phyloP scores from a whole-genome alignment of 192 early-diverging fungal species.

The Lobosporangium transversale region DNA sequence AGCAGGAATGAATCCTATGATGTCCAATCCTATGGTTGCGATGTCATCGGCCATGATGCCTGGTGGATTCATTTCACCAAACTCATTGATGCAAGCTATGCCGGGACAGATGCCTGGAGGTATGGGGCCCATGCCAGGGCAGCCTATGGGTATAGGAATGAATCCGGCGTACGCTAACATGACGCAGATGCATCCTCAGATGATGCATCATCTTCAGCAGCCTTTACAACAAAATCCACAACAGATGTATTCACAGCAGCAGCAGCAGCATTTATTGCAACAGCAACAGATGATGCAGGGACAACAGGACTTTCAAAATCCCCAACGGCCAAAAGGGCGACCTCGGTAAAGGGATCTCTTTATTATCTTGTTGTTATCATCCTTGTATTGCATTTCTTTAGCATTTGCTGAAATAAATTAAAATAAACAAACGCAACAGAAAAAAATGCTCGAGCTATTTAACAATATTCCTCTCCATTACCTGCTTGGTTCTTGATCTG shows the following conservation, averaged over 20 bases:
- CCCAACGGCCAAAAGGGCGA: slow-evolving; percentile 46
- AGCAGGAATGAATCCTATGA: slow-evolving; percentile 36
- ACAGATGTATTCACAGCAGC: slow-evolving; percentile 16
- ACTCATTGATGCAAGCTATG: slow-evolving; percentile 34
- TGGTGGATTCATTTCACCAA: slow-evolving; percentile 41
- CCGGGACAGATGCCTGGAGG: slow-evolving; percentile 17
- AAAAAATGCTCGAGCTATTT: no score
- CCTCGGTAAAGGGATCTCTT: slow-evolving; percentile 28
- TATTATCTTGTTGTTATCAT: neutral
- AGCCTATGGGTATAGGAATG: slow-evolving; percentile 32
- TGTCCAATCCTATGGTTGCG: slow-evolving; percentile 15
- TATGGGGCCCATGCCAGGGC: slow-evolving; percentile 22
- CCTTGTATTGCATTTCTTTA: neutral
- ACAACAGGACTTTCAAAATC: slow-evolving; percentile 43
- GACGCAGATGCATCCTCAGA: slow-evolving; percentile 41
- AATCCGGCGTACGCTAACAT: slow-evolving; percentile 26
- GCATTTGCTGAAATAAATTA: neutral
- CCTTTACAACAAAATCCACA: slow-evolving; percentile 22
- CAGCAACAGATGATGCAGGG: slow-evolving; percentile 41
- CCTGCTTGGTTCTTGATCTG: no score
- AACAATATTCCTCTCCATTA: no score
- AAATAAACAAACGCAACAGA: neutral
- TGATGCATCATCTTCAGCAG: slow-evolving; percentile 44
- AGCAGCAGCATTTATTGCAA: slow-evolving; percentile 20
- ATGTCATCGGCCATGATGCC: slow-evolving; percentile 30